Evolutionary conservation across 495 filamentous ascomycete species (phyloP), one percentile per base, ranked within the genome.

Genomic region (Corynascus novoguineensis): DNA sequence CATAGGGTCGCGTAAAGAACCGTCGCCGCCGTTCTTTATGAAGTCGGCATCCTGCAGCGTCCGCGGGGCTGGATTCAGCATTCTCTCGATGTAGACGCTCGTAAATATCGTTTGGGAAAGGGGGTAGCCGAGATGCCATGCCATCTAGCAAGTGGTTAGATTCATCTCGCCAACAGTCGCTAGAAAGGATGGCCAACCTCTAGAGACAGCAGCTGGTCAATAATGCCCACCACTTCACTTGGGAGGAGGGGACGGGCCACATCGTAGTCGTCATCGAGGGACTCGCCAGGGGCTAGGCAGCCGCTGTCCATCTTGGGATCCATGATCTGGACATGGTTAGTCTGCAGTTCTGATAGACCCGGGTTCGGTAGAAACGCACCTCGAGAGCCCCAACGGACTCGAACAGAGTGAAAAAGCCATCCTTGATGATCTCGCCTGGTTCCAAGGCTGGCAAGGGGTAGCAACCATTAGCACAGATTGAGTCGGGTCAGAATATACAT

Each of bases 261-360:
- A 70, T 97, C 88, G 75, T 96, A 97, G 59, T 88, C 83, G 50
- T 92, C 86, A 58, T 95, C 87, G 6, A 95, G 77, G 31, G 83
- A 85, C 61, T 95, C 89, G 40, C 83, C 89, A 10, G 85, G 81
- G 12, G 78, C 79, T 15, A 93, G 70, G 62, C 84, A 88, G 29
- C 93, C 93, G 66, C 89, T 96, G 67, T 98, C 93, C 93, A 98
- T 97, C 70, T 97, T 98, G 0, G 86, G 84, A 66, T 98, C 93
- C 91, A 96, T 96, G 57, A 98, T 92, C 93, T 98, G 48, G 22
- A 11, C 14, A 15, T 25, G 11, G 40, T 44, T 11, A 34, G 31
- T 34, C n/a, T 32, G 14, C 21, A 1, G n/a, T 5, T 27, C 17
- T 25, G 5, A 12, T 2, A 15, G 5, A 28, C 34, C 48, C 7